A percentile compares a stretch with the other conserved stretches of the same genome.
These are phyloP conservation scores for Penicillium paxilli DNA, from an alignment of 495 filamentous ascomycete species.

Conservation along the genomic window DNA sequence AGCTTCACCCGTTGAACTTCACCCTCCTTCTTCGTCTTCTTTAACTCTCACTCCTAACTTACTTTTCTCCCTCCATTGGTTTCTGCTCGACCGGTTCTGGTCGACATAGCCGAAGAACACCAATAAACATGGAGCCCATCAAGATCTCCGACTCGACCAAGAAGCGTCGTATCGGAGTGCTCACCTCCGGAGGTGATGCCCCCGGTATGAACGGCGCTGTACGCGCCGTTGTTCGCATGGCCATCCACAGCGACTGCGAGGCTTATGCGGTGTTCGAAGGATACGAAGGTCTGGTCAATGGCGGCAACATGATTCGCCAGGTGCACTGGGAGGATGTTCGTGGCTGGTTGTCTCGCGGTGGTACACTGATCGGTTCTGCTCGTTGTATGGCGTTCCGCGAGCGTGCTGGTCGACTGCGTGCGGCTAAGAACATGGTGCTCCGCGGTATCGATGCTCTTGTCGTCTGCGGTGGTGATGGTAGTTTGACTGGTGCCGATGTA, in stretches of 20 bases:
- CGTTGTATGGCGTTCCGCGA: slow-evolving; percentile 88
- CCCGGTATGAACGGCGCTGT: slow-evolving; percentile 98
- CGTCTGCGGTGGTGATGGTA: slow-evolving; percentile 96
- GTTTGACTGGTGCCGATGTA: slow-evolving; percentile 91
- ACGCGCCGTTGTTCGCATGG: slow-evolving; percentile 89
- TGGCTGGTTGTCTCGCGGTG: slow-evolving; percentile 90
- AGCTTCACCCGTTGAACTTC: slow-evolving; percentile 5
- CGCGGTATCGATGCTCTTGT: slow-evolving; percentile 95
- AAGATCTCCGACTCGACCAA: slow-evolving; percentile 40
- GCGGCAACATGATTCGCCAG: slow-evolving; percentile 82
- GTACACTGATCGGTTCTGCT: slow-evolving; percentile 95
- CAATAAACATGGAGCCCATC: slow-evolving; percentile 32
- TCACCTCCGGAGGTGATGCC: slow-evolving; percentile 97
- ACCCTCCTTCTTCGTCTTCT: slow-evolving; percentile 10
- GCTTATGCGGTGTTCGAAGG: slow-evolving; percentile 91
- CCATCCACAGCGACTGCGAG: slow-evolving; percentile 83
- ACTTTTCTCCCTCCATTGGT: slow-evolving; percentile 7
- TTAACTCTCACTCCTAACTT: slow-evolving; percentile 4
- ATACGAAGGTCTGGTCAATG: slow-evolving; percentile 92
- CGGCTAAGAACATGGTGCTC: slow-evolving; percentile 89
- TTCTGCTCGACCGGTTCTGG: slow-evolving; percentile 15
- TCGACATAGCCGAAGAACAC: too few species aligned
- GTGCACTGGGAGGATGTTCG: slow-evolving; percentile 94
- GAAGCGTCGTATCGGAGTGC: slow-evolving; percentile 85
- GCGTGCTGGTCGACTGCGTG: slow-evolving; percentile 74